Evolutionary conservation across 208 protist genomes (phyloP).

Genomic region (Trypanosoma mega): DNA sequence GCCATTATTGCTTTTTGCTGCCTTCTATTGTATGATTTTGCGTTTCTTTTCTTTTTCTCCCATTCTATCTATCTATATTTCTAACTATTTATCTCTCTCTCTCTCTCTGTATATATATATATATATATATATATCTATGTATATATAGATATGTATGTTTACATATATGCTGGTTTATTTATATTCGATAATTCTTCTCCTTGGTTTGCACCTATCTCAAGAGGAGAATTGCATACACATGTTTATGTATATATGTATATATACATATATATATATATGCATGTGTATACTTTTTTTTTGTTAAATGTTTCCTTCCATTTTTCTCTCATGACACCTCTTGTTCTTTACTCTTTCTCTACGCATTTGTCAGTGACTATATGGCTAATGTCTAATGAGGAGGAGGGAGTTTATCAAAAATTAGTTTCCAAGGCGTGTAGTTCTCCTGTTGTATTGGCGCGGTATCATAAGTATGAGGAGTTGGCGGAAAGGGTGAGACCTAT

Average conservation of each 20-base stretch:
- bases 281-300: no score
- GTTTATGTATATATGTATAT: no score
- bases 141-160: not conserved
- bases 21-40: not conserved
- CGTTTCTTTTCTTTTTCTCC: conserved; percentile 12
- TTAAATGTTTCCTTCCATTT: no score
- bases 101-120: no score
- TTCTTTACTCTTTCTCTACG: not conserved
- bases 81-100: not conserved
- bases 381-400: not conserved
- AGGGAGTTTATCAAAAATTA: not conserved
- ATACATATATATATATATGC: no score
- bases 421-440: not conserved
- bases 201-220: no score
- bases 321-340: no score
- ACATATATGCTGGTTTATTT: no score
- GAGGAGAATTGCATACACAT: no score
- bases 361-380: not conserved
- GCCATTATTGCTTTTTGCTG: not conserved
- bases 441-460: not conserved
- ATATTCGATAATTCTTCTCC: no score
- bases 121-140: conserved; percentile 5
- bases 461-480: not conserved
- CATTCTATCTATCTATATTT: conserved; percentile 15
- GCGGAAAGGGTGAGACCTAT: not conserved